These are phyloP conservation scores for Trypanosoma melophagium DNA, from an alignment of 208 protist genomes.

Conservation along the genomic window DNA sequence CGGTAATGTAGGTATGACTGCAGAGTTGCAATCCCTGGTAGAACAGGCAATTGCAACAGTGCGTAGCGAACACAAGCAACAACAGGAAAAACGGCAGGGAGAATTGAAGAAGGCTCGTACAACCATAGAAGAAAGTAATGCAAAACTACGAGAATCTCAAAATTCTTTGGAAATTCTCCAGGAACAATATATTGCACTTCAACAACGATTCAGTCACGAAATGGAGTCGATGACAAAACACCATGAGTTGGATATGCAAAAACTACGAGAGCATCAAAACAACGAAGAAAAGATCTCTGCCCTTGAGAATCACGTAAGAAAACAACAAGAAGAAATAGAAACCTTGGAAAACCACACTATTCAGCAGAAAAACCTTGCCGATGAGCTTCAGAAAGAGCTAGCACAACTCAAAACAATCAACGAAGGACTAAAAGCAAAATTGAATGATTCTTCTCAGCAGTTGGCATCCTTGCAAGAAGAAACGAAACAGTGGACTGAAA, in stretches of 20 bases:
- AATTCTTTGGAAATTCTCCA: not conserved
- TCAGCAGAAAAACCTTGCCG: conserved; percentile 4
- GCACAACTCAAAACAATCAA: conserved; percentile 5
- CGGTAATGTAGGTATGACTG: not conserved
- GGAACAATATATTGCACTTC: conserved; percentile 19
- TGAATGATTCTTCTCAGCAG: not conserved
- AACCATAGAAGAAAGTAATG: conserved; percentile 5
- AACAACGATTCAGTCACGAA: conserved; percentile 23
- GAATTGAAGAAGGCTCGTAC: conserved; percentile 7
- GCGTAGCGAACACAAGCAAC: conserved; percentile 1
- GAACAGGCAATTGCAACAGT: not conserved
- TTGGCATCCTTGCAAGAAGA: not conserved
- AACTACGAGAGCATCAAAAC: not conserved
- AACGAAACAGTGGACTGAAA: conserved; percentile 3
- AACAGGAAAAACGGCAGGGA: not conserved
- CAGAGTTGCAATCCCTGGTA: conserved; percentile 17
- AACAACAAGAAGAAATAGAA: conserved; percentile 21
- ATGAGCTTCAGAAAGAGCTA: conserved; percentile 19
- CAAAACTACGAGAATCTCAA: not conserved
- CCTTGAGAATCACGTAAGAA: conserved; percentile 7
- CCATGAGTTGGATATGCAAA: conserved; percentile 12
- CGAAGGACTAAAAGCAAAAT: conserved; percentile 4
- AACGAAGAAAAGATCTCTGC: not conserved
- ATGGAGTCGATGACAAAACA: conserved; percentile 17
- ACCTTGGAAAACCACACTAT: conserved; percentile 11